Percentiles rank a stretch among this genome's conserved stretches.
Evolutionary conservation across 176 grass and related monocot genomes (phyloP).

Genomic region (Coix lacrymajobi): DNA sequence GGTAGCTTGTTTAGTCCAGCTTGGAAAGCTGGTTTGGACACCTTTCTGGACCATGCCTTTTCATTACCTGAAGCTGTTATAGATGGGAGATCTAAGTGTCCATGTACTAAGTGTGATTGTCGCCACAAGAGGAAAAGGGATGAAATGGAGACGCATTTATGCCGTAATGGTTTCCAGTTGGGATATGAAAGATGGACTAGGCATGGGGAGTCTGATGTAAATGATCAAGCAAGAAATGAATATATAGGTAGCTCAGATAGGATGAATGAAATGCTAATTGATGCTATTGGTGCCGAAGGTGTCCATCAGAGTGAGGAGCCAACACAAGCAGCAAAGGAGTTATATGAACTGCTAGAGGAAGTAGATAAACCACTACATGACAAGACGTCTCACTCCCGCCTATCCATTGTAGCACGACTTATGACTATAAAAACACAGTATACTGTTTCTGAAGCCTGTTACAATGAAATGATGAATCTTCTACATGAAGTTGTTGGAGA

Average conservation of each 20-base stretch:
- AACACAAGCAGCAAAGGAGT: background rate
- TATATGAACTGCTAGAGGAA: background rate
- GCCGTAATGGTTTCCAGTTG: background rate
- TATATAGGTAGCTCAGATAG: background rate
- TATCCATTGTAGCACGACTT: background rate
- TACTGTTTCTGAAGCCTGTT: background rate
- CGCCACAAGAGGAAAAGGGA: background rate
- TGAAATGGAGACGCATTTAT: constrained; percentile 1
- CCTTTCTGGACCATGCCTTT: background rate
- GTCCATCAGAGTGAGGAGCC: background rate
- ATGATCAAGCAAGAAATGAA: background rate
- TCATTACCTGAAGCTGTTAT: background rate
- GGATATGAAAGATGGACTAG: background rate
- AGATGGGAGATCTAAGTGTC: background rate
- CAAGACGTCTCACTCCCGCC: background rate
- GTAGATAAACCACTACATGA: background rate
- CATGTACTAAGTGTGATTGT: background rate
- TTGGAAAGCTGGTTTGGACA: background rate
- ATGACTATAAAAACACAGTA: background rate
- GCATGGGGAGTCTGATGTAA: background rate
- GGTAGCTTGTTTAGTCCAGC: background rate
- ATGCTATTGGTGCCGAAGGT: background rate
- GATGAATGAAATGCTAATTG: background rate
- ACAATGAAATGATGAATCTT: background rate
- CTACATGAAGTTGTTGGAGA: background rate